Conservation (phyloP, 2,329 filamentous ascomycete genomes). For the Cryphonectria parasitica region DNA sequence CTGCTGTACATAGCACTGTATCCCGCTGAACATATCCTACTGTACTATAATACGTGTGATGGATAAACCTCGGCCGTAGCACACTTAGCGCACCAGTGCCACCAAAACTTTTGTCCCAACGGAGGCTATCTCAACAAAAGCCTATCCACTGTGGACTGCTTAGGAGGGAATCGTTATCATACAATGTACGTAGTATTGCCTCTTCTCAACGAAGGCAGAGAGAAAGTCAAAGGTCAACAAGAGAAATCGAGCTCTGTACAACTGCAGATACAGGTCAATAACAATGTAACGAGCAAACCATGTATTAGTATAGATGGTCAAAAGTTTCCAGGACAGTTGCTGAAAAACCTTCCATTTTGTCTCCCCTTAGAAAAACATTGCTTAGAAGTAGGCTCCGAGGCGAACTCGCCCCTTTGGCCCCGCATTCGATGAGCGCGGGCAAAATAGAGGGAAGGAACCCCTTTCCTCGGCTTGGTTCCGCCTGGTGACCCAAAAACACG, state of each 20-base stretch:
- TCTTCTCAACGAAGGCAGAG: not conserved
- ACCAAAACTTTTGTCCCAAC: not conserved
- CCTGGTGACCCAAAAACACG: not conserved
- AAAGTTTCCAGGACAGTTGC: not conserved
- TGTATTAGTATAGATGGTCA: too few species aligned
- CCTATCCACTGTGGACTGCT: not conserved
- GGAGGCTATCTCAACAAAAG: not conserved
- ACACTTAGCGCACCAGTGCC: not conserved
- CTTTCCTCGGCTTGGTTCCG: constrained; percentile 1
- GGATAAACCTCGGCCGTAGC: not conserved
- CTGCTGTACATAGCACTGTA: too few species aligned
- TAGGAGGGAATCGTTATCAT: too few species aligned
- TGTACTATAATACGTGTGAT: too few species aligned
- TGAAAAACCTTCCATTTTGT: not conserved
- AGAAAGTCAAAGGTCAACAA: not conserved
- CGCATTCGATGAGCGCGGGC: not conserved
- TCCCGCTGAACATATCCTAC: too few species aligned
- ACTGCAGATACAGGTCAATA: not conserved
- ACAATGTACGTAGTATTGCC: not conserved
- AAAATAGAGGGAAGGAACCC: not conserved
- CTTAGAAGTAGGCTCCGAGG: not conserved
- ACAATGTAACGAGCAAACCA: not conserved
- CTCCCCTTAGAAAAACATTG: too few species aligned
- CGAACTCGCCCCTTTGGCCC: not conserved
- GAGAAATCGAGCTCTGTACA: not conserved